Evolutionary conservation across 106 monocot genomes (phyloP), one percentile per base, ranked within the genome.

Genomic region (Phalaenopsis aphrodite): DNA sequence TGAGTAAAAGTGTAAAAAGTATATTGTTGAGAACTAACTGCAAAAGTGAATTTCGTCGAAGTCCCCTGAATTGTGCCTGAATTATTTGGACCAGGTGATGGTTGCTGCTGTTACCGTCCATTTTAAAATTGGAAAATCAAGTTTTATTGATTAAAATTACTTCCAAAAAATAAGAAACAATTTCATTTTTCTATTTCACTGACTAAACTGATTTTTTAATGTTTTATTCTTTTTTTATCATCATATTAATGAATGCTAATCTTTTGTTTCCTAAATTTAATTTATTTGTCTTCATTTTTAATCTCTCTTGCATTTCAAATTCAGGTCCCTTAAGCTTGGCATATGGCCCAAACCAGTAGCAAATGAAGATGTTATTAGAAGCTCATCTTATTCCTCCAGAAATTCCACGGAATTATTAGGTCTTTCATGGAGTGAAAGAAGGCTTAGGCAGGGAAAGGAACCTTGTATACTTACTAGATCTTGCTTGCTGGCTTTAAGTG

Each of bases 281-380:
- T 14, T 39, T 39, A 10, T 69, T 38, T 12, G 23, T 64, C 4
- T 37, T 69, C 69, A 2, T 69, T 39, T 69, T 69, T 69, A 12
- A 57, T 66, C 0, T 36, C 23, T 39, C 6, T 1, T 37, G 36
- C 38, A 69, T 6, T 57, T 79, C 42, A 68, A 79, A 77, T 67
- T 84, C 79, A 95, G 92, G 83, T 92, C 92, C 64, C 83, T 95
- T 42, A 92, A 92, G 84, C 90, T 95, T 86, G 92, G 95, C 8
- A 83, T 77, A 75, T 75, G 72, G 75, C 79, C 83, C 19, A 84
- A 17, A 73, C 45, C 75, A 43, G 42, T n/a, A 76, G 56, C 78
- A 48, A 55, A 67, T 30, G 48, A 81, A 69, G 79, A 87, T 23
- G 8, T 56, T 77, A 71, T 73, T 30, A 39, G 45, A 71, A 78